Evolutionary conservation across 225 moss, liverwort and hornwort species (phyloP).

Genomic region (Climacium dendroides): DNA sequence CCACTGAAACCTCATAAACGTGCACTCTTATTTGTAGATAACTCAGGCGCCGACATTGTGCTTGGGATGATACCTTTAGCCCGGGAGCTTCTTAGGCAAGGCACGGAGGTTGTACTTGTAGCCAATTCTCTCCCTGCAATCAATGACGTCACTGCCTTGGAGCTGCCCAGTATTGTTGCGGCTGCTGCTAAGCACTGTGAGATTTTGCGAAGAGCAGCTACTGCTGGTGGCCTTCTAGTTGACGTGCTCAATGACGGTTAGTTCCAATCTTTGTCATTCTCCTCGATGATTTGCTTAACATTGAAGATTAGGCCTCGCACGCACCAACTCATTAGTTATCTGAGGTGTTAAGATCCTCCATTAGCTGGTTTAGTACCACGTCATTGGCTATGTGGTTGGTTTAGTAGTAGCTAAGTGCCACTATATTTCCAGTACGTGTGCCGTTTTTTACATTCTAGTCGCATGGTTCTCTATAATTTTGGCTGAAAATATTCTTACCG

Average conservation of each 20-base stretch:
- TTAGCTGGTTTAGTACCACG: not conserved
- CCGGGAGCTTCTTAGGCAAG: conserved; percentile 75
- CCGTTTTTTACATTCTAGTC: not conserved
- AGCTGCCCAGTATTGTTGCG: conserved; percentile 74
- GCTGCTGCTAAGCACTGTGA: conserved; percentile 96
- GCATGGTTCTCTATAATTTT: not conserved
- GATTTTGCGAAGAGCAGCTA: conserved; percentile 80
- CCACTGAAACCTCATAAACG: conserved; percentile 47
- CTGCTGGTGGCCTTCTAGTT: conserved; percentile 70
- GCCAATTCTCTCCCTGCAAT: conserved; percentile 94
- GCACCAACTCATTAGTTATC: not conserved
- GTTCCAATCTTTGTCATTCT: not conserved
- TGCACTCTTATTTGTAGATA: conserved; percentile 92
- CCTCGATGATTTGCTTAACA: not conserved
- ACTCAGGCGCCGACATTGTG: conserved; percentile 93
- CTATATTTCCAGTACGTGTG: not conserved
- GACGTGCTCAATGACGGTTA: conserved; percentile 60
- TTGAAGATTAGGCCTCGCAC: not conserved
- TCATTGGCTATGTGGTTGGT: not conserved
- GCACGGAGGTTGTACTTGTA: conserved; percentile 95
- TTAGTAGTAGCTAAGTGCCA: not conserved
- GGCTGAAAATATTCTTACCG: not conserved
- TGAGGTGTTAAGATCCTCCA: not conserved
- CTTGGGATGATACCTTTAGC: conserved; percentile 88
- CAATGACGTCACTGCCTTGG: conserved; percentile 88